Conservation (phyloP, 306 rosid genomes). For the Dryas drummondii region DNA sequence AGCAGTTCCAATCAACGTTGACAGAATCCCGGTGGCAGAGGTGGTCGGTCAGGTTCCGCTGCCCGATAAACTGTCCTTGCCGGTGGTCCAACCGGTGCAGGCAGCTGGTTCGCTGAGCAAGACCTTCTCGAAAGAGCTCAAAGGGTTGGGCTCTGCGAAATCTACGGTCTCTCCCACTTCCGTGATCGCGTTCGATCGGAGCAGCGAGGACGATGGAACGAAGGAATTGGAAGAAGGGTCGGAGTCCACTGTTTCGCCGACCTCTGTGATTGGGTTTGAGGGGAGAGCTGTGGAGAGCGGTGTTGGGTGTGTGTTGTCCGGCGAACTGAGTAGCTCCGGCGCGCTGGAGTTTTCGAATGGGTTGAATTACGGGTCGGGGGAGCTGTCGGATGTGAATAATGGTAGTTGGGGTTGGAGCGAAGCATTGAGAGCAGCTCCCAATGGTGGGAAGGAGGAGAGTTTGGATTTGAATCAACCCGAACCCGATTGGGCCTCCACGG, state of each 20-base stretch:
- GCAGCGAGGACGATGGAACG: slow-evolving; percentile 37
- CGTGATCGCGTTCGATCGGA: slow-evolving; percentile 58
- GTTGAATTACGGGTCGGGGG: slow-evolving; percentile 56
- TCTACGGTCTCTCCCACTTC: slow-evolving; percentile 77
- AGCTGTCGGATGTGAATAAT: slow-evolving; percentile 53
- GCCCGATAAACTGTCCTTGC: slow-evolving; percentile 51
- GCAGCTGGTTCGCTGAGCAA: slow-evolving; percentile 44
- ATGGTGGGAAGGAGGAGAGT: slow-evolving; percentile 64
- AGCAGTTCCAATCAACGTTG: slow-evolving; percentile 71
- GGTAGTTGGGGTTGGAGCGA: slow-evolving; percentile 40
- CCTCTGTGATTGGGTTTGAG: slow-evolving; percentile 75
- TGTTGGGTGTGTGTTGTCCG: slow-evolving; percentile 49
- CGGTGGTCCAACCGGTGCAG: slow-evolving; percentile 81
- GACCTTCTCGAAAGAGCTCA: slow-evolving; percentile 61
- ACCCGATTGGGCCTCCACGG: slow-evolving; percentile 69
- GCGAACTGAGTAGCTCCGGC: slow-evolving; percentile 83
- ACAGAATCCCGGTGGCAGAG: slow-evolving; percentile 60
- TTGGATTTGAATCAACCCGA: slow-evolving; percentile 54
- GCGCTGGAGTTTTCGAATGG: slow-evolving; percentile 70
- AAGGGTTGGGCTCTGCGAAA: slow-evolving; percentile 24
- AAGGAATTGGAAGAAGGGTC: slow-evolving; percentile 44
- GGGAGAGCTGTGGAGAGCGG: slow-evolving; percentile 41
- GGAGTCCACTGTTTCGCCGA: slow-evolving; percentile 63
- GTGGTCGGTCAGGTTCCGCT: slow-evolving; percentile 51
- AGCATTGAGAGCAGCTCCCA: slow-evolving; percentile 30